A percentile compares a stretch with the other conserved stretches of the same genome.
Evolutionary conservation across 164 flowering plant species (phyloP).

Genomic region (Magnolia kwangsiensis): DNA sequence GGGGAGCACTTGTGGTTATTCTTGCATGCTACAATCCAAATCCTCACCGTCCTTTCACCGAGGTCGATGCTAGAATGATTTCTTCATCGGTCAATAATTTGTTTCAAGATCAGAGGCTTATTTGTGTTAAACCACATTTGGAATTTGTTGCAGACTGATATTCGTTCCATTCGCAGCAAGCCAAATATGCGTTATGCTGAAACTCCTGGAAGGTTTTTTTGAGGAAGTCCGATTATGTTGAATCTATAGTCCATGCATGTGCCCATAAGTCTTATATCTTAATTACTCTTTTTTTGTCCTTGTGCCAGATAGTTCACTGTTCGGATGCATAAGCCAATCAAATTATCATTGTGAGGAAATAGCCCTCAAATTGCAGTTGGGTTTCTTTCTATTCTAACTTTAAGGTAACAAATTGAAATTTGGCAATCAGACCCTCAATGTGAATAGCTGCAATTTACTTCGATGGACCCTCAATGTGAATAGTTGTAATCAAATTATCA

Average conservation of each 20-base stretch:
- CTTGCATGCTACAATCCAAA: constrained; percentile 90
- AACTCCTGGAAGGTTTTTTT: constrained; percentile 55
- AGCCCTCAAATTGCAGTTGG: no score
- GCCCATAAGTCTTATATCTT: constrained; percentile 68
- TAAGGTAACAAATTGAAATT: no score
- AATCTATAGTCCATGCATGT: constrained; percentile 85
- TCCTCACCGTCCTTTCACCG: constrained; percentile 65
- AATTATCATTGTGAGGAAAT: no score
- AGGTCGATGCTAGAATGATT: constrained; percentile 35
- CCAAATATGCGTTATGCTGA: constrained; percentile 74
- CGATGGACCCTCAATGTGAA: no score
- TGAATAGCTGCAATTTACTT: no score
- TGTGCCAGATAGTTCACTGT: background rate
- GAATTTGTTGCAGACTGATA: constrained; percentile 62
- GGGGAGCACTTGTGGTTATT: constrained; percentile 96
- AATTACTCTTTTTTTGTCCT: background rate
- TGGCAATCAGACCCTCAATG: no score
- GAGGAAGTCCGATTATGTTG: constrained; percentile 71
- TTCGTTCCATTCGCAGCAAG: constrained; percentile 55
- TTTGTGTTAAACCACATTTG: background rate
- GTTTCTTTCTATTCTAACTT: no score
- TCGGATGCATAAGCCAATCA: no score
- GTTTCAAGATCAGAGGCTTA: background rate
- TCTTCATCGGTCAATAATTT: background rate
- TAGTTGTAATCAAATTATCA: no score